A percentile compares a stretch with the other conserved stretches of the same genome.
Conservation (phyloP, 164 flowering plant species). For the Santalum album region DNA sequence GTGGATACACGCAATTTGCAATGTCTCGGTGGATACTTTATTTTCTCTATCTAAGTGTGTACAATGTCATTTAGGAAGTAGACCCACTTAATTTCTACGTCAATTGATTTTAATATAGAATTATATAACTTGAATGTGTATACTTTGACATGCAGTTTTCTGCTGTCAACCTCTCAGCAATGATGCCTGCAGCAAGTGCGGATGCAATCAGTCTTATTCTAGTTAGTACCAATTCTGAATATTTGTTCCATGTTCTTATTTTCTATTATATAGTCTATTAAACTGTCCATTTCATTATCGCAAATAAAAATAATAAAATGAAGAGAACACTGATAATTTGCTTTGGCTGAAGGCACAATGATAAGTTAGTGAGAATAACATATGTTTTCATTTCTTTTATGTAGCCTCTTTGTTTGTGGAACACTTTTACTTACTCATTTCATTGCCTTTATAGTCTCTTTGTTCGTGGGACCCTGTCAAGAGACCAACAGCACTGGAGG, state of each 20-base stretch:
- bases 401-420: too few relatives aligned
- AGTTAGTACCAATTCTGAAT: slow-evolving; percentile 28
- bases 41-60: too few relatives aligned
- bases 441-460: slow-evolving; percentile 1
- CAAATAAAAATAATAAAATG: too few relatives aligned
- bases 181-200: slow-evolving; percentile 66
- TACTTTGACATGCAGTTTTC: slow-evolving; percentile 32
- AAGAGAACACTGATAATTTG: too few relatives aligned
- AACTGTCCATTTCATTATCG: background rate
- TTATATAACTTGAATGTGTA: background rate
- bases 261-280: background rate
- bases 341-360: too few relatives aligned
- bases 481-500: slow-evolving; percentile 61
- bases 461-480: slow-evolving; percentile 57
- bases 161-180: slow-evolving; percentile 52
- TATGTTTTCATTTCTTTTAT: too few relatives aligned
- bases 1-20: too few relatives aligned
- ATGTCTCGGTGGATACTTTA: too few relatives aligned
- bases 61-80: too few relatives aligned
- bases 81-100: too few relatives aligned
- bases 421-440: background rate
- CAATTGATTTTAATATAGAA: too few relatives aligned
- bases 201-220: slow-evolving; percentile 62
- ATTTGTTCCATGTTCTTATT: background rate
- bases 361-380: too few relatives aligned